Conservation (phyloP, 192 early-diverging fungal species). For the Coemansia sp. region DNA sequence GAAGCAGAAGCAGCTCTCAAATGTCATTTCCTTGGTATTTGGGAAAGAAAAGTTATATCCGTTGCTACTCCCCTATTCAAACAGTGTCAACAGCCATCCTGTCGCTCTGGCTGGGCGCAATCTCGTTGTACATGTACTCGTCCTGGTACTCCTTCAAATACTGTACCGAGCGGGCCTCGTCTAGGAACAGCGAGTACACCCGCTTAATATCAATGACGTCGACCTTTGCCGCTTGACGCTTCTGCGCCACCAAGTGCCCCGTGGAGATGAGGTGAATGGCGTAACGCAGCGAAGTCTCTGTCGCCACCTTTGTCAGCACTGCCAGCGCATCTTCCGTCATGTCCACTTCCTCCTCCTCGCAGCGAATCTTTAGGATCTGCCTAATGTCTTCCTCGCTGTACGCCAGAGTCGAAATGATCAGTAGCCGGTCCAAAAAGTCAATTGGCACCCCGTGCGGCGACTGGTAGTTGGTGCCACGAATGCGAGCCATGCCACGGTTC, state of each 20-base stretch:
- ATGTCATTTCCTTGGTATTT: too few relatives aligned
- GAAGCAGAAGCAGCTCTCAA: background rate
- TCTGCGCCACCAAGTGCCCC: constrained; percentile 82
- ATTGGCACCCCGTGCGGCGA: constrained; percentile 97
- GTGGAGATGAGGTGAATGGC: constrained; percentile 98
- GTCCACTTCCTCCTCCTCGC: constrained; percentile 91
- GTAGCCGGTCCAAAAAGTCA: constrained; percentile 90
- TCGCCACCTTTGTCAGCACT: constrained; percentile 84
- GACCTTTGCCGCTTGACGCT: constrained; percentile 80
- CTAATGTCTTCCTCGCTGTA: constrained; percentile 83
- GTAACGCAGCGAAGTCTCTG: constrained; percentile 90
- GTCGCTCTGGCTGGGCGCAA: constrained; percentile 14
- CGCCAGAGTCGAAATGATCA: constrained; percentile 90
- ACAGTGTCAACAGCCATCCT: constrained; percentile 32
- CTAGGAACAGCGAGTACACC: constrained; percentile 92
- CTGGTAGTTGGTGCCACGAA: constrained; percentile 94
- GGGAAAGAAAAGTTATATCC: too few relatives aligned
- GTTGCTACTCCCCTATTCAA: background rate
- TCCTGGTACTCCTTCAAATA: constrained; percentile 92
- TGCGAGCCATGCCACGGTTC: constrained; percentile 92
- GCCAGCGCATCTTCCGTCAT: constrained; percentile 83
- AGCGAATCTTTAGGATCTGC: constrained; percentile 86
- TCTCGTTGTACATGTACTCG: constrained; percentile 85
- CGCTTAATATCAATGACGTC: constrained; percentile 93
- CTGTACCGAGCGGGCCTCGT: constrained; percentile 94